Evolutionary conservation across 2,329 filamentous ascomycete genomes (phyloP).

Genomic region (Colletotrichum godetiae): DNA sequence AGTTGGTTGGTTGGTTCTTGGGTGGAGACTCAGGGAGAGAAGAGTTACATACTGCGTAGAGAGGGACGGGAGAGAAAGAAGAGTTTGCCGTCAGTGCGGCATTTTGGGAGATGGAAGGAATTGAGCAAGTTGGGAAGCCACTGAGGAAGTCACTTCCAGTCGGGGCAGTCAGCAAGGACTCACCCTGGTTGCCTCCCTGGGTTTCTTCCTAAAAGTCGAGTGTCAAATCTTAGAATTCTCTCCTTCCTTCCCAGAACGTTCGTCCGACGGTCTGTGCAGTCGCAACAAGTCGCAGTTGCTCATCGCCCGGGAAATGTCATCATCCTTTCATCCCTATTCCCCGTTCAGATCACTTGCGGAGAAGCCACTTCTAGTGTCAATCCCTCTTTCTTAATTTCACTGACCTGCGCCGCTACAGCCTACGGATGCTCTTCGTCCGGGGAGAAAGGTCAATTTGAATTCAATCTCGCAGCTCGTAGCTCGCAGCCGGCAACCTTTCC

Average conservation of each 20-base stretch:
- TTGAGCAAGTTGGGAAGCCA: neutral
- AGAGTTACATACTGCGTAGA: too few species aligned
- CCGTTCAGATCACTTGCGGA: conserved; percentile 24
- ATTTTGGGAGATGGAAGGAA: conserved; percentile 6
- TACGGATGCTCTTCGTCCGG: neutral
- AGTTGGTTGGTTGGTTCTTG: neutral
- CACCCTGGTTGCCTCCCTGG: neutral
- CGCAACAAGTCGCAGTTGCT: neutral
- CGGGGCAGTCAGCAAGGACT: neutral
- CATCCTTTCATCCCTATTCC: conserved; percentile 14
- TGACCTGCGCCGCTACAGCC: neutral
- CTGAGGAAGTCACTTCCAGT: neutral
- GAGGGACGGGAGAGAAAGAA: neutral
- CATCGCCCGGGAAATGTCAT: conserved; percentile 19
- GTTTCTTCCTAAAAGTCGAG: conserved; percentile 1
- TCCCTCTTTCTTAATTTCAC: neutral
- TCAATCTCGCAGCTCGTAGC: neutral
- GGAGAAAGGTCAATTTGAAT: neutral
- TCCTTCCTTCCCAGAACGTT: conserved; percentile 28
- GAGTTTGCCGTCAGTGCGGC: conserved; percentile 10
- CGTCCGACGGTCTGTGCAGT: conserved; percentile 9
- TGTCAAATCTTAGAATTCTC: conserved; percentile 3
- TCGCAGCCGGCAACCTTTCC: neutral
- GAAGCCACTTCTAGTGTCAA: conserved; percentile 22
- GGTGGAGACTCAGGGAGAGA: too few species aligned